Evolutionary conservation across 2,329 filamentous ascomycete species (phyloP).

Genomic region (Beauveria sp.): DNA sequence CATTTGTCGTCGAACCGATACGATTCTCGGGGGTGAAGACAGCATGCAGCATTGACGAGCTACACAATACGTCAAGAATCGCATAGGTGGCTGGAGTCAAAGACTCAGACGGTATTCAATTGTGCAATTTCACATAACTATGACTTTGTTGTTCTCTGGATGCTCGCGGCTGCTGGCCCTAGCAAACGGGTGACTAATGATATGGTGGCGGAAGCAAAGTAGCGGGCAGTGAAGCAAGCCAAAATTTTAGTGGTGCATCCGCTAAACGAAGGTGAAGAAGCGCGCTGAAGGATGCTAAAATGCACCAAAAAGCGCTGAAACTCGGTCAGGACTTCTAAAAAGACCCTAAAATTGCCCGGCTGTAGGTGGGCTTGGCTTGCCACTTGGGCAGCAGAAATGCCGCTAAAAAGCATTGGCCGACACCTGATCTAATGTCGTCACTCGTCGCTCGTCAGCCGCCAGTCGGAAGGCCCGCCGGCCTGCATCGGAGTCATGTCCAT

Average conservation of each 20-base stretch:
- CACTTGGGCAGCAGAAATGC: too few relatives aligned
- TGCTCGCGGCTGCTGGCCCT: background rate
- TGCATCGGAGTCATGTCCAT: slow-evolving; percentile 6
- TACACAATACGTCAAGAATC: too few relatives aligned
- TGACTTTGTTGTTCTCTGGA: too few relatives aligned
- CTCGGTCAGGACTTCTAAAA: background rate
- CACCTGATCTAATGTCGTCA: slow-evolving; percentile 7
- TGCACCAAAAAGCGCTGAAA: background rate
- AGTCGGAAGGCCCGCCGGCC: slow-evolving; percentile 7
- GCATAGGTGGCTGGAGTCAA: too few relatives aligned
- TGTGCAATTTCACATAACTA: too few relatives aligned
- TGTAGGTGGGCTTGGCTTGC: too few relatives aligned
- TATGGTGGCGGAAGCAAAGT: background rate
- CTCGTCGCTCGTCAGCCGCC: slow-evolving; percentile 3
- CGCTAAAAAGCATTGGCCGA: background rate
- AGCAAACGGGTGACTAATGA: background rate
- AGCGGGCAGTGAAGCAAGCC: background rate
- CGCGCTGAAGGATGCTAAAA: background rate
- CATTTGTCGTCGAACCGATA: too few relatives aligned
- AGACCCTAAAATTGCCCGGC: too few relatives aligned
- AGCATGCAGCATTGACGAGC: too few relatives aligned
- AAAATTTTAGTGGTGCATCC: too few relatives aligned
- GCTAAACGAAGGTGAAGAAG: background rate
- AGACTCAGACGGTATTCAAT: too few relatives aligned
- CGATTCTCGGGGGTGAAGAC: too few relatives aligned